Percentiles rank a stretch among this genome's conserved stretches.
Conservation (phyloP, 179 eudicot species). For the Corrigiola litoralis region DNA sequence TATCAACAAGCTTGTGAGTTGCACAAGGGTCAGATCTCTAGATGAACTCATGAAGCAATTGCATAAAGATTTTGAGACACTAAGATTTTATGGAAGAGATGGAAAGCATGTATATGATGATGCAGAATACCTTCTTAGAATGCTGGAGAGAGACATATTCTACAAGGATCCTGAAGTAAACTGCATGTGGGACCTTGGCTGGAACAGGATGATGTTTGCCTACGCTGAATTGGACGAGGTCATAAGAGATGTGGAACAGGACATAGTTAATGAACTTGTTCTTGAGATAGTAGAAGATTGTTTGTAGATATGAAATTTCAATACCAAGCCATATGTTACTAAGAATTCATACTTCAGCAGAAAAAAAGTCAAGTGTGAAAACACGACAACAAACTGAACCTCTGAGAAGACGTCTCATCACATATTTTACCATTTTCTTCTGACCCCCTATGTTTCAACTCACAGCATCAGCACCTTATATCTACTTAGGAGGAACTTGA, state of each 20-base stretch:
- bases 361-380: no score
- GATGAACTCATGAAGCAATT: conserved; percentile 69
- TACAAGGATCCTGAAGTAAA: conserved; percentile 46
- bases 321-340: no score
- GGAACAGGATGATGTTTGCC: conserved; percentile 47
- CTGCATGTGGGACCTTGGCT: conserved; percentile 83
- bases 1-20: conserved; percentile 18
- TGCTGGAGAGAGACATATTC: conserved; percentile 64
- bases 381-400: no score
- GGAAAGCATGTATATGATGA: conserved; percentile 31
- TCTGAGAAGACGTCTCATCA: no score
- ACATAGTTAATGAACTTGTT: conserved; percentile 50
- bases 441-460: no score
- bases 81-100: conserved; percentile 33
- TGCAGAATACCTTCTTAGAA: conserved; percentile 40
- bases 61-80: conserved; percentile 46
- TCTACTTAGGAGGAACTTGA: no score
- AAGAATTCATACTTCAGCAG: no score
- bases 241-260: conserved; percentile 51
- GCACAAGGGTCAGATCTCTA: conserved; percentile 31
- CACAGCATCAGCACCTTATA: no score
- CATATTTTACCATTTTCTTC: no score
- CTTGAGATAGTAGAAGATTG: conserved; percentile 45
- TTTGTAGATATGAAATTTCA: background rate
- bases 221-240: conserved; percentile 50